Conservation (phyloP, 1,284 basidiomycete genomes). For the Calocybe gambosa region DNA sequence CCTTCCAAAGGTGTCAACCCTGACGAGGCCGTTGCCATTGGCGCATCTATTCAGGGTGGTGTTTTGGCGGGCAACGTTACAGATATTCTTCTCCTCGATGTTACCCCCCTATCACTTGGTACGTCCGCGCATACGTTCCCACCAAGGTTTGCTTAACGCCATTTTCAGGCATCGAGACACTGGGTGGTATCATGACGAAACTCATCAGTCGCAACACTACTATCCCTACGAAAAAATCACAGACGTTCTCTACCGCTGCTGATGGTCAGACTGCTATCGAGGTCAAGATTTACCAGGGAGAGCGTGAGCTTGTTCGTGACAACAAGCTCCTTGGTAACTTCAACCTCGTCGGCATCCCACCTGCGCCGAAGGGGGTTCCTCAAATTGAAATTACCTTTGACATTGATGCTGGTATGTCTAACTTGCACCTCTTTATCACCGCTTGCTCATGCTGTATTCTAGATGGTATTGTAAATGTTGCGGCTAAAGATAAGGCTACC, state of each 20-base stretch:
- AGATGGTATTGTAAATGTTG: conserved; percentile 97
- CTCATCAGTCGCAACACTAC: conserved; percentile 96
- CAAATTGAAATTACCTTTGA: conserved; percentile 99
- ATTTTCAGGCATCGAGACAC: conserved; percentile 78
- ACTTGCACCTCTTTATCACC: background rate
- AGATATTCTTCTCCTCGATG: conserved; percentile 93
- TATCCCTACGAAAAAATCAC: conserved; percentile 99
- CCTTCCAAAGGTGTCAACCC: conserved; percentile 98
- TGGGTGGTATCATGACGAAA: conserved; percentile 98
- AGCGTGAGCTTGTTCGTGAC: conserved; percentile 95
- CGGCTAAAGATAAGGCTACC: conserved; percentile 96
- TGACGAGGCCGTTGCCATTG: conserved; percentile 91
- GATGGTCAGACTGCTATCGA: conserved; percentile 95
- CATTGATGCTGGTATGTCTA: conserved; percentile 82
- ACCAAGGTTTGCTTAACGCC: conserved; percentile 1
- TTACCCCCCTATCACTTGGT: conserved; percentile 92
- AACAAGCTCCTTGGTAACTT: conserved; percentile 99
- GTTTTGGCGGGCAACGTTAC: conserved; percentile 95
- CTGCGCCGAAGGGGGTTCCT: conserved; percentile 96
- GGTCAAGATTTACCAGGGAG: conserved; percentile 98
- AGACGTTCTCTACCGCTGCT: conserved; percentile 97
- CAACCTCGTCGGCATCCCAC: conserved; percentile 96
- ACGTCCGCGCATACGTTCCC: conserved; percentile 16
- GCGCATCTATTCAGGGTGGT: conserved; percentile 92
- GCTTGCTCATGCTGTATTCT: conserved; percentile 3